Base-by-base conservation (phyloP, 768 basidiomycete genomes). In the Boletales sp. region DNA sequence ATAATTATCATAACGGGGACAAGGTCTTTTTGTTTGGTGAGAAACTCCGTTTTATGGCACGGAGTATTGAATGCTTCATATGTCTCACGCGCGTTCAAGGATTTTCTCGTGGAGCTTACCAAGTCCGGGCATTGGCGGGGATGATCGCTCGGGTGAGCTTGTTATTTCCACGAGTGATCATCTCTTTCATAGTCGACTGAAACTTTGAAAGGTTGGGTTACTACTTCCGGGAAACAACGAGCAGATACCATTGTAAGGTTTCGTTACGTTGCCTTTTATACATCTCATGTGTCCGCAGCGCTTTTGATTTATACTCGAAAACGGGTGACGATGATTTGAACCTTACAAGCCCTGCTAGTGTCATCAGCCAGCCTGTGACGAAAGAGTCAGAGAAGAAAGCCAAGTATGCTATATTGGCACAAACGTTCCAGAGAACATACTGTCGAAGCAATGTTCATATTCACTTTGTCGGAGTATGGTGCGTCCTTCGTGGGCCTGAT, bases 61-160 rank as follows among this genome's bases (percentile, higher is more conserved):
- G 21, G 21, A 2, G 21, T 4, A 21, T 21, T 10, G 34, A 38
- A 21, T 1, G 1, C 41, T 15, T 28, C 9, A 2, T 18, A 8
- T 25, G 9, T 33, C 56, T 57, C 18, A 63, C 28, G 10, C 42
- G 5, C 15, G 8, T 28, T 32, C 8, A 34, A 77, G 75, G 75
- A 4, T 77, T 73, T 53, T 76, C 76, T 2, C 72, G 76, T n/a
- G 75, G 75, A 6, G 76, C 74, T 14, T 78, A 74, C 51, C 75
- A 76, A 57, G 72, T 69, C 4, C 68, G 75, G 25, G 69, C 63
- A 1, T 43, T 77, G 36, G 72, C 75, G 3, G 75, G 63, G 18
- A 77, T 77, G 75, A 74, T 76, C 17, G 50, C 70, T n/a, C 64
- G 50, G 46, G 76, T 72, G 44, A 44, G 60, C 3, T n/a, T 41